Conservation (phyloP, 2,329 filamentous ascomycete species). For the Aspergillus texensis region DNA sequence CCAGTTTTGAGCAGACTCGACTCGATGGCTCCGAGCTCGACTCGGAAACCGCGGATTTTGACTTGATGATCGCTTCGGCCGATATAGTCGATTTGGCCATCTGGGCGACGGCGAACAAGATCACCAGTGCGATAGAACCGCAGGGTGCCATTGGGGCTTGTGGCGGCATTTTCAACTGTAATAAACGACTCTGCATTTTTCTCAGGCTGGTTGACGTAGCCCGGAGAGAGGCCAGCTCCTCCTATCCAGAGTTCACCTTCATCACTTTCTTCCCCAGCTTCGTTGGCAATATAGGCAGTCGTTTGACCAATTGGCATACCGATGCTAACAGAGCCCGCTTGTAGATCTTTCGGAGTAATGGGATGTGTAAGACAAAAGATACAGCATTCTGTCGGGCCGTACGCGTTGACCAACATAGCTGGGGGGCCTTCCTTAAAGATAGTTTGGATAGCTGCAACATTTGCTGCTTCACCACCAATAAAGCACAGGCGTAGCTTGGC, state of each 20-base stretch:
- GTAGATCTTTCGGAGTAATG: no score
- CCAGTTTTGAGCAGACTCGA: slow-evolving; percentile 50
- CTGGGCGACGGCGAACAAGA: slow-evolving; percentile 61
- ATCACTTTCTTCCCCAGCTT: slow-evolving; percentile 14
- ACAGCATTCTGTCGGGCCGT: no score
- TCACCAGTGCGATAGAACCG: slow-evolving; percentile 83
- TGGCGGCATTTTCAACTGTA: slow-evolving; percentile 60
- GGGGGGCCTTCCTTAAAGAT: no score
- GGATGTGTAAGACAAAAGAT: no score
- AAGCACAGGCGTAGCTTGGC: no score
- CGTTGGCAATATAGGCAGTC: slow-evolving; percentile 15
- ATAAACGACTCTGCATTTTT: slow-evolving; percentile 72
- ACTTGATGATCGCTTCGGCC: slow-evolving; percentile 80
- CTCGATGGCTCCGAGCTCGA: slow-evolving; percentile 87
- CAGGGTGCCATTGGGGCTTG: slow-evolving; percentile 57
- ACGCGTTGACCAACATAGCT: no score
- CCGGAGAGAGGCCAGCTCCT: slow-evolving; percentile 68
- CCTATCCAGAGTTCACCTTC: slow-evolving; percentile 26
- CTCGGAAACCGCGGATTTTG: slow-evolving; percentile 87
- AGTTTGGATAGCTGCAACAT: no score
- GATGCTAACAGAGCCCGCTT: slow-evolving; percentile 43
- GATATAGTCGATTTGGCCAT: slow-evolving; percentile 64
- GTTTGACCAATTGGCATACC: slow-evolving; percentile 10
- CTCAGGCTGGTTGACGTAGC: slow-evolving; percentile 62
- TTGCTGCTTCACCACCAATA: no score